Percentiles rank a stretch among this genome's conserved stretches.
Conservation (phyloP, 805 yeast genomes). For the Monosporozyma aquatica region DNA sequence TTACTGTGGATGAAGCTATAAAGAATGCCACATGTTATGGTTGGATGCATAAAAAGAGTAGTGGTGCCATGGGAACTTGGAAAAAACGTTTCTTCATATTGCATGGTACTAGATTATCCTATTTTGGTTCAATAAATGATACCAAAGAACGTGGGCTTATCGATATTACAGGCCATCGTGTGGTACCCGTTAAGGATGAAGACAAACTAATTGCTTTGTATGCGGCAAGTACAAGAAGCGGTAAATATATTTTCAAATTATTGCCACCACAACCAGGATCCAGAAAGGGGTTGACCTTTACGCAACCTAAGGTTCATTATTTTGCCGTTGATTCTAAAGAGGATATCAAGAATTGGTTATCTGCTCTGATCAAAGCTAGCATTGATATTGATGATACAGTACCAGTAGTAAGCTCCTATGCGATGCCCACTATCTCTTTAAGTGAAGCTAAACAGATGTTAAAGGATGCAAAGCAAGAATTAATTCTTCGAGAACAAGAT, state of each 20-base stretch:
- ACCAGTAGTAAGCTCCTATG: slow-evolving; percentile 89
- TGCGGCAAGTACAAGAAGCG: slow-evolving; percentile 88
- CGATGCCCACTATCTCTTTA: slow-evolving; percentile 85
- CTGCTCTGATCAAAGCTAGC: slow-evolving; percentile 89
- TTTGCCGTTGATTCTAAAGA: slow-evolving; percentile 89
- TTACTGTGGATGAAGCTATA: slow-evolving; percentile 70
- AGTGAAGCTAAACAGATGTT: slow-evolving; percentile 79
- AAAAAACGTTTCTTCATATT: slow-evolving; percentile 73
- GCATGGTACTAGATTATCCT: slow-evolving; percentile 88
- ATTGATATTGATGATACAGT: slow-evolving; percentile 88
- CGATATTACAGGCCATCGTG: slow-evolving; percentile 91
- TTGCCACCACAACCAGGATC: slow-evolving; percentile 98
- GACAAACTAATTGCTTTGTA: slow-evolving; percentile 78
- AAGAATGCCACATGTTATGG: slow-evolving; percentile 71
- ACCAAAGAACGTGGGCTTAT: slow-evolving; percentile 81
- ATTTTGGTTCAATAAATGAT: slow-evolving; percentile 70
- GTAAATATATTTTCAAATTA: slow-evolving; percentile 81
- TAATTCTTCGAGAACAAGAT: slow-evolving; percentile 44
- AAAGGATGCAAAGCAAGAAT: slow-evolving; percentile 70
- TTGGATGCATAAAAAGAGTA: slow-evolving; percentile 93
- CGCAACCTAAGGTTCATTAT: slow-evolving; percentile 91
- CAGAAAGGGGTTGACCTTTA: slow-evolving; percentile 87
- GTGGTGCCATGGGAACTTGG: slow-evolving; percentile 78
- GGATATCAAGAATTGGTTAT: slow-evolving; percentile 91
- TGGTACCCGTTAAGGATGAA: slow-evolving; percentile 71